Conservation (phyloP, 768 basidiomycete genomes). For the Lactifluus piperatus region DNA sequence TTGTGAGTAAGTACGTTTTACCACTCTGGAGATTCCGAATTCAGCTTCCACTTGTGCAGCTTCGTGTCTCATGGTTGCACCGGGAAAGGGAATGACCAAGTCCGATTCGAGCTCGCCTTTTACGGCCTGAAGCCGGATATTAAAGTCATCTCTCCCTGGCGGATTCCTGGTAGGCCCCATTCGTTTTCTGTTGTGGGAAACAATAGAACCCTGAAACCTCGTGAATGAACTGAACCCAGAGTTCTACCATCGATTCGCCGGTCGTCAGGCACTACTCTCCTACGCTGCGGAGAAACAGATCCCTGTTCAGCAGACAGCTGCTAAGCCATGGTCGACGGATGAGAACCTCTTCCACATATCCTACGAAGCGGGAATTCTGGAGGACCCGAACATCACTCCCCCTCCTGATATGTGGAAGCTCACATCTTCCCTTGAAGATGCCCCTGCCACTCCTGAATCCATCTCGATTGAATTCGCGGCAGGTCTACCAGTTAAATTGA, state of each 20-base stretch:
- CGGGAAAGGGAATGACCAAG: slow-evolving; percentile 99
- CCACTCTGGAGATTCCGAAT: not conserved
- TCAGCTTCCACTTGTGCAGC: slow-evolving; percentile 32
- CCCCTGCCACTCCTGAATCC: slow-evolving; percentile 69
- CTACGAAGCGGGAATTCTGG: slow-evolving; percentile 98
- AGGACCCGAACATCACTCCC: slow-evolving; percentile 91
- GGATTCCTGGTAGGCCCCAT: slow-evolving; percentile 64
- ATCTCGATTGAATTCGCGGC: slow-evolving; percentile 79
- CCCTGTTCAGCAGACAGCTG: slow-evolving; percentile 88
- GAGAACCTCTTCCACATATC: slow-evolving; percentile 99
- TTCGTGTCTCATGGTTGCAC: slow-evolving; percentile 98
- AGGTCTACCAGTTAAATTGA: slow-evolving; percentile 83
- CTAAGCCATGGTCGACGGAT: slow-evolving; percentile 99
- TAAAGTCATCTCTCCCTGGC: slow-evolving; percentile 98
- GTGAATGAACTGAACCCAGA: slow-evolving; percentile 34
- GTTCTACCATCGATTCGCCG: slow-evolving; percentile 97
- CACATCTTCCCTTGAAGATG: slow-evolving; percentile 72
- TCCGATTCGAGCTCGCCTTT: slow-evolving; percentile 98
- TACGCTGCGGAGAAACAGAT: slow-evolving; percentile 85
- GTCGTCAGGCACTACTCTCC: slow-evolving; percentile 84
- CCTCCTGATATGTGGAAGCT: slow-evolving; percentile 99
- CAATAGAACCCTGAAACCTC: not conserved
- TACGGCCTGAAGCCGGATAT: slow-evolving; percentile 98
- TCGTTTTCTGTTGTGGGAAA: not conserved
- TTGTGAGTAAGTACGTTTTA: slow-evolving; percentile 70